Percentiles rank a stretch among this genome's conserved stretches.
Conservation (phyloP, 2,329 filamentous ascomycete species). For the Blastomyces gilchristii region DNA sequence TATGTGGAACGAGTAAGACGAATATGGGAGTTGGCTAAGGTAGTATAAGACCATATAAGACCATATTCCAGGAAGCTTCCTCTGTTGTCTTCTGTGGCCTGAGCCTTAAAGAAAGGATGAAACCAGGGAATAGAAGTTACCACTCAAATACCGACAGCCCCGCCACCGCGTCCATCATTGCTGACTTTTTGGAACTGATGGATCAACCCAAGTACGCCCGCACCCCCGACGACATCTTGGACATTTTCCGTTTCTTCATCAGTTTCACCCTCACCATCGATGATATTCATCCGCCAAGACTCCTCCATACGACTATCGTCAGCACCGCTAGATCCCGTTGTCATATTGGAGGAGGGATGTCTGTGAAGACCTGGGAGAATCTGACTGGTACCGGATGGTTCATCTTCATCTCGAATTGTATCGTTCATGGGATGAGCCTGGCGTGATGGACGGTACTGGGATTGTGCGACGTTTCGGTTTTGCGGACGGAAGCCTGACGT, state of each 20-base stretch:
- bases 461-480: slow-evolving; percentile 19
- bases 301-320: slow-evolving; percentile 50
- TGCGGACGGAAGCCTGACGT: slow-evolving; percentile 28
- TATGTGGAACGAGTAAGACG: background rate
- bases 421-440: slow-evolving; percentile 21
- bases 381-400: slow-evolving; percentile 14
- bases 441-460: slow-evolving; percentile 26
- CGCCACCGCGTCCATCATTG: slow-evolving; percentile 29
- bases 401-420: slow-evolving; percentile 26
- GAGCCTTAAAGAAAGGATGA: background rate
- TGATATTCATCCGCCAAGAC: slow-evolving; percentile 40
- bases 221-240: slow-evolving; percentile 37
- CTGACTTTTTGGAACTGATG: slow-evolving; percentile 56
- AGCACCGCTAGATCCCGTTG: slow-evolving; percentile 29
- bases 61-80: background rate
- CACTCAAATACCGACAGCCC: slow-evolving; percentile 10
- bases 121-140: background rate
- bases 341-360: slow-evolving; percentile 18
- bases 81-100: background rate
- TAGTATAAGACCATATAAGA: background rate
- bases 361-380: slow-evolving; percentile 13
- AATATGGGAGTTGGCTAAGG: background rate
- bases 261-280: slow-evolving; percentile 30
- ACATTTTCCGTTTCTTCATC: slow-evolving; percentile 41
- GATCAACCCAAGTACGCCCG: slow-evolving; percentile 54